These are phyloP conservation scores for Myxozyma kluyveri DNA, from an alignment of 805 yeast genomes.

Conservation along the genomic window DNA sequence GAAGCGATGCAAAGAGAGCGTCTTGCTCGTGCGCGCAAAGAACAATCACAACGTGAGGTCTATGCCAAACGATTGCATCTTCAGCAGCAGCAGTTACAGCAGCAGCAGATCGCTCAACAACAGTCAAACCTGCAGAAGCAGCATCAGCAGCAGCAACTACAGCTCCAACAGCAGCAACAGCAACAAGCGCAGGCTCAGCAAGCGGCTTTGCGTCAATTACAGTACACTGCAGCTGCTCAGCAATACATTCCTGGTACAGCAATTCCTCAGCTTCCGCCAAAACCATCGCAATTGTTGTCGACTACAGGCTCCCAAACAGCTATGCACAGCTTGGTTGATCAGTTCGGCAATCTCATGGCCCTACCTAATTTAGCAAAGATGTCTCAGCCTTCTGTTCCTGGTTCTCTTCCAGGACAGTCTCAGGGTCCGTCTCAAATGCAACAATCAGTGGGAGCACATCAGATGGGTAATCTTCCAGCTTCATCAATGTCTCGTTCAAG, in stretches of 20 bases:
- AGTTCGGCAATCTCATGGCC: background rate
- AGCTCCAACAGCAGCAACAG: constrained; percentile 1
- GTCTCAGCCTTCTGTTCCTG: background rate
- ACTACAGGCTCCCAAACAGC: background rate
- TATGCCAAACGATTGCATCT: constrained; percentile 22
- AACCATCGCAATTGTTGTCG: background rate
- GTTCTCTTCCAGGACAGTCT: background rate
- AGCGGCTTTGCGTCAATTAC: background rate
- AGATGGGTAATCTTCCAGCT: no score
- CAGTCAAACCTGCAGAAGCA: constrained; percentile 7
- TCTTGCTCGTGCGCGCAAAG: constrained; percentile 28
- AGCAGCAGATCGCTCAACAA: constrained; percentile 20
- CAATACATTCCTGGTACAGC: background rate
- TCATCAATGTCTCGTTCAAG: no score
- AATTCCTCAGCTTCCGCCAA: background rate
- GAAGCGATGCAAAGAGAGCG: constrained; percentile 25
- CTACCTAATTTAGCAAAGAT: background rate
- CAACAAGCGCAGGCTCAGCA: background rate
- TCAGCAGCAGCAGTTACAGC: constrained; percentile 25
- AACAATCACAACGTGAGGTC: constrained; percentile 20
- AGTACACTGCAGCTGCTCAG: background rate
- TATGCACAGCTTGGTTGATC: background rate
- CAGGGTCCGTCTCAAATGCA: background rate
- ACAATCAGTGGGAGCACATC: no score
- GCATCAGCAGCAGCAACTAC: constrained; percentile 16